Evolutionary conservation across 495 filamentous ascomycete genomes (phyloP).

Genomic region (Aspergillus biplanus): DNA sequence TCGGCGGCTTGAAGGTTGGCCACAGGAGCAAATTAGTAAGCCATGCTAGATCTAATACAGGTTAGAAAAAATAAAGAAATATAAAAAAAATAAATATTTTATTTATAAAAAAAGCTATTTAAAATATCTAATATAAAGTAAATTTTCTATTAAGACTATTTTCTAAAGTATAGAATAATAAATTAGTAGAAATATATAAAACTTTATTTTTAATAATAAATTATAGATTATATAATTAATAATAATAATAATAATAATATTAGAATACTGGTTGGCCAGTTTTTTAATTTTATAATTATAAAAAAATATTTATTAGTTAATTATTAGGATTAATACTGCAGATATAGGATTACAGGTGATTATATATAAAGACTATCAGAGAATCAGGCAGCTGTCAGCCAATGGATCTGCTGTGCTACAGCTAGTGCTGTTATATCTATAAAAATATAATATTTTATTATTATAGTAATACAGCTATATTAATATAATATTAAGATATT

Average conservation of each 20-base stretch:
- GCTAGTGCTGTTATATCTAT: background rate
- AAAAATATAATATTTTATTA: background rate
- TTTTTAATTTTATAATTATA: constrained; percentile 4
- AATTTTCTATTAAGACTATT: too few species aligned
- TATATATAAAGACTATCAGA: background rate
- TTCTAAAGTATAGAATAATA: background rate
- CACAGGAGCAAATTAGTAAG: background rate
- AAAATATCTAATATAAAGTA: too few species aligned
- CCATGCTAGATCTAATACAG: background rate
- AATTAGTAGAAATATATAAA: background rate
- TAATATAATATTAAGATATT: background rate
- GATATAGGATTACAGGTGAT: background rate
- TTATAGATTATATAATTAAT: background rate
- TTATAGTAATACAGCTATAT: background rate
- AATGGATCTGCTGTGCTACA: too few species aligned
- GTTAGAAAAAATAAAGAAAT: background rate
- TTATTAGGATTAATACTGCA: background rate
- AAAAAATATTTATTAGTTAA: background rate
- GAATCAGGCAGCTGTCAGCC: too few species aligned
- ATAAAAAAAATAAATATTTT: background rate
- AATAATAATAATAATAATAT: background rate
- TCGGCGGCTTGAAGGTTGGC: background rate
- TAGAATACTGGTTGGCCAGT: background rate
- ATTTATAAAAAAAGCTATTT: constrained; percentile 1
- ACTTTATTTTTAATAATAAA: background rate